phyloP scores from a whole-genome alignment of 176 grass and related monocot genomes.

The Ensete ventricosum region DNA sequence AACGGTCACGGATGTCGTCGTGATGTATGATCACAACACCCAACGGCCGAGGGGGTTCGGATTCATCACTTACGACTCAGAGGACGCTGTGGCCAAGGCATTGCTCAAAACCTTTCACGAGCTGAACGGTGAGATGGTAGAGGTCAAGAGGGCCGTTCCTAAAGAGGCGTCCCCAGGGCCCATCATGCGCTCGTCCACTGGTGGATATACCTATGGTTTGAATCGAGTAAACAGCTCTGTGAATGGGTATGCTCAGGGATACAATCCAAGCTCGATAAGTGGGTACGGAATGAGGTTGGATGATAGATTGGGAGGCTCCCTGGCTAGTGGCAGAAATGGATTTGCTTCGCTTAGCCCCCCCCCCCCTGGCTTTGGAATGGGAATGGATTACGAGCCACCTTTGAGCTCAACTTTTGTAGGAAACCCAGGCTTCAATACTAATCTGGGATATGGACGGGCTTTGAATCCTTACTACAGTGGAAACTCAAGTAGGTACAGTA shows the following conservation, averaged over 20 bases:
- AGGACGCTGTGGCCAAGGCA: slow-evolving; percentile 73
- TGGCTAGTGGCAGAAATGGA: slow-evolving; percentile 53
- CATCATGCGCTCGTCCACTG: slow-evolving; percentile 47
- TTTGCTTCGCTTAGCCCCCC: slow-evolving; percentile 40
- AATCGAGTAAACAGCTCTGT: slow-evolving; percentile 64
- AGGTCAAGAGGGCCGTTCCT: slow-evolving; percentile 90
- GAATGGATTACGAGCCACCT: slow-evolving; percentile 52
- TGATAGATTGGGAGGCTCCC: slow-evolving; percentile 62
- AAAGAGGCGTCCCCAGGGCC: slow-evolving; percentile 88
- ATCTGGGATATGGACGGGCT: slow-evolving; percentile 41
- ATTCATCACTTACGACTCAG: slow-evolving; percentile 95
- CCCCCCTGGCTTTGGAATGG: slow-evolving; percentile 53
- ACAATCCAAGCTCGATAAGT: slow-evolving; percentile 48
- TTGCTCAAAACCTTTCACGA: slow-evolving; percentile 83
- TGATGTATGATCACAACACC: slow-evolving; percentile 96
- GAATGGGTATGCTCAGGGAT: slow-evolving; percentile 63
- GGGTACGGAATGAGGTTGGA: slow-evolving; percentile 79
- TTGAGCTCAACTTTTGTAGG: slow-evolving; percentile 46
- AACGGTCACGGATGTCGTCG: slow-evolving; percentile 73
- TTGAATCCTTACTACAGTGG: slow-evolving; percentile 51
- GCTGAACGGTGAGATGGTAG: slow-evolving; percentile 93
- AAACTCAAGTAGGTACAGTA: slow-evolving; percentile 59
- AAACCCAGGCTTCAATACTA: slow-evolving; percentile 41
- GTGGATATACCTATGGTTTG: slow-evolving; percentile 47
- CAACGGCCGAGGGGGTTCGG: slow-evolving; percentile 91